Conservation (phyloP, 2,329 filamentous ascomycete genomes). For the Eurotiales sp. region DNA sequence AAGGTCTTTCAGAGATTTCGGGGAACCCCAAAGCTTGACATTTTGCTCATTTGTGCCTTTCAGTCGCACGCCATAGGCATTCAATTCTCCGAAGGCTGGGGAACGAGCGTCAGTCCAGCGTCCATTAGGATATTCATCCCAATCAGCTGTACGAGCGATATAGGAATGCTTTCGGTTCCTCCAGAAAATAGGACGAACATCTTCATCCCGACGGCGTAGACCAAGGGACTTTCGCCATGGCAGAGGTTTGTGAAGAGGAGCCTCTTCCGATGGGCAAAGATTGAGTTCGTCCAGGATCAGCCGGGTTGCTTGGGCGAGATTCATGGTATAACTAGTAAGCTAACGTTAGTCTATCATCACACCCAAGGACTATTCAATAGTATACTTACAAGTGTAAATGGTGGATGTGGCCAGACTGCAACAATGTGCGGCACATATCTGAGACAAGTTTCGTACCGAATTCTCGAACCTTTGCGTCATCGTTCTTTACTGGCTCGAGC, state of each 20-base stretch:
- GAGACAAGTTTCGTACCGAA: slow-evolving; percentile 84
- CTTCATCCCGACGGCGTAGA: slow-evolving; percentile 82
- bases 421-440: slow-evolving; percentile 81
- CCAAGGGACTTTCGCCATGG: slow-evolving; percentile 95
- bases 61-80: slow-evolving; percentile 88
- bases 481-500: slow-evolving; percentile 92
- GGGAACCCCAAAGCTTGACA: slow-evolving; percentile 89
- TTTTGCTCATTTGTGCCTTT: slow-evolving; percentile 96
- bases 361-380: slow-evolving; percentile 2
- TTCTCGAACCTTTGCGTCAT: slow-evolving; percentile 87
- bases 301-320: slow-evolving; percentile 86
- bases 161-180: slow-evolving; percentile 95
- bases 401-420: slow-evolving; percentile 69
- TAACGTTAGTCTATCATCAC: background rate
- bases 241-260: slow-evolving; percentile 80
- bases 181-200: slow-evolving; percentile 98
- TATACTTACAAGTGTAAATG: slow-evolving; percentile 76
- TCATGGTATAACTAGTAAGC: slow-evolving; percentile 80
- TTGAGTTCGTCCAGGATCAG: slow-evolving; percentile 90
- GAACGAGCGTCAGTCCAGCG: slow-evolving; percentile 97
- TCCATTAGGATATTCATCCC: slow-evolving; percentile 98
- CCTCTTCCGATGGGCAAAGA: slow-evolving; percentile 71
- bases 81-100: slow-evolving; percentile 91
- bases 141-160: slow-evolving; percentile 90
- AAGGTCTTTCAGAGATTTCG: slow-evolving; percentile 73